Conservation (phyloP, 192 early-diverging fungal genomes). For the Gaertneriomyces semiglobifer region DNA sequence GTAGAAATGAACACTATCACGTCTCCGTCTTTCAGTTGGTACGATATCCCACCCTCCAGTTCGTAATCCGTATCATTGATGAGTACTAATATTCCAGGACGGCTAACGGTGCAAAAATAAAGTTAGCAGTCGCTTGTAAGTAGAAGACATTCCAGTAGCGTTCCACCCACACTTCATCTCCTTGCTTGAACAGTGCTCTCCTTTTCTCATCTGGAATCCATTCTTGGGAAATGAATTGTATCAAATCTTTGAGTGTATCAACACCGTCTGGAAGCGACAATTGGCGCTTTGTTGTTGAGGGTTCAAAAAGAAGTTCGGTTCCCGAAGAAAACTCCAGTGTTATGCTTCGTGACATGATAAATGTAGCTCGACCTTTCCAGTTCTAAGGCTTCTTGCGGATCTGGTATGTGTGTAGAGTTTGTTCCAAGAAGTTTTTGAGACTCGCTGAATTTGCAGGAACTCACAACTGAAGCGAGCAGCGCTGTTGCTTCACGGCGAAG, state of each 20-base stretch:
- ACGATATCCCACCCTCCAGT: constrained; percentile 82
- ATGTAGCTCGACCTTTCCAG: no score
- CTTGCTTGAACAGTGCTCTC: constrained; percentile 80
- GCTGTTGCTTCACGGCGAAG: no score
- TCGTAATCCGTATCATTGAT: constrained; percentile 98
- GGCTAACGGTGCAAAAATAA: constrained; percentile 42
- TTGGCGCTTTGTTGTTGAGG: no score
- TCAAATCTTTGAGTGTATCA: constrained; percentile 63
- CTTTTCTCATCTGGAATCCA: constrained; percentile 60
- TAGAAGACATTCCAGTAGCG: neutral
- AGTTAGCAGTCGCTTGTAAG: neutral
- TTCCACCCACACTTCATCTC: constrained; percentile 69
- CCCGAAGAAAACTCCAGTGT: no score
- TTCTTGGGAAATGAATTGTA: constrained; percentile 66
- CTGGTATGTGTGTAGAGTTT: no score
- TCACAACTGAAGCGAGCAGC: no score
- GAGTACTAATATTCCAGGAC: constrained; percentile 91
- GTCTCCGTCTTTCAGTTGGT: constrained; percentile 73
- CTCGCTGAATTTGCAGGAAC: no score
- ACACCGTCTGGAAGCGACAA: constrained; percentile 10
- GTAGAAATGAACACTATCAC: constrained; percentile 93
- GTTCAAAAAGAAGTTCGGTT: no score
- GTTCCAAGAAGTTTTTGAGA: no score
- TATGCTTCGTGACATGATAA: no score
- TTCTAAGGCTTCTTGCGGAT: no score